Base-by-base conservation (phyloP, 371 early-diverging fungal genomes). In the Rhizopus arrhizus region DNA sequence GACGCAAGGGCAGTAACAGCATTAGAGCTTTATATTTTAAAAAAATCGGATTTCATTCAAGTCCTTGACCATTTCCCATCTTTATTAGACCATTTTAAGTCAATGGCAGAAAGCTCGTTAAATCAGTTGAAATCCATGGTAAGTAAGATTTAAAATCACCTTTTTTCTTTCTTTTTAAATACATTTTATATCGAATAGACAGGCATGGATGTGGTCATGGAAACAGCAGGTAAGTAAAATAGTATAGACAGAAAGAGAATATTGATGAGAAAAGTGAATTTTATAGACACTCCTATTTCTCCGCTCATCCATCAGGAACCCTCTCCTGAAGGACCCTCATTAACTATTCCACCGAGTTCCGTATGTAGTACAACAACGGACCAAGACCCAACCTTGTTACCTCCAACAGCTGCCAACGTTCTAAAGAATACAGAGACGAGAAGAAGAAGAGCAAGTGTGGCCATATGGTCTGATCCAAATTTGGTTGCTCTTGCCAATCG, bases 401-500 rank as follows among this genome's bases (percentile, higher is more conserved):
- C 75, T 6, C 32, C 58, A 0, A 63, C 69, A 4, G 36, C 62
- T 3, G 64, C 70, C 8, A 65, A 40, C 15, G 61, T 69, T 10
- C 52, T 84, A 1, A 72, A 73, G 46, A 66, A 62, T 8, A 69
- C 61, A 22, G 84, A 73, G 33, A 81, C 82, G 0, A 66, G 74
- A 50, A 63, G 68, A 56, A 73, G 94, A 48, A 72, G 92, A 28
- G 89, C 84, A 4, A 89, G 89, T 56, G 87, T 94, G 0, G 94
- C 94, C 0, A 91, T 92, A 3, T 94, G 94, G 94, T 73, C 89
- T 0, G 93, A 92, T 58, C 87, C 90, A 40, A 65, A 78, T 10
- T 61, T 94, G 13, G 68, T 86, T 58, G 81, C 85, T 34, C 54
- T 91, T 7, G 81, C 80, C 6, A 75, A 69, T 22, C 42, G 61